phyloP scores from a whole-genome alignment of 345 rosid species.

The Dimocarpus longan region DNA sequence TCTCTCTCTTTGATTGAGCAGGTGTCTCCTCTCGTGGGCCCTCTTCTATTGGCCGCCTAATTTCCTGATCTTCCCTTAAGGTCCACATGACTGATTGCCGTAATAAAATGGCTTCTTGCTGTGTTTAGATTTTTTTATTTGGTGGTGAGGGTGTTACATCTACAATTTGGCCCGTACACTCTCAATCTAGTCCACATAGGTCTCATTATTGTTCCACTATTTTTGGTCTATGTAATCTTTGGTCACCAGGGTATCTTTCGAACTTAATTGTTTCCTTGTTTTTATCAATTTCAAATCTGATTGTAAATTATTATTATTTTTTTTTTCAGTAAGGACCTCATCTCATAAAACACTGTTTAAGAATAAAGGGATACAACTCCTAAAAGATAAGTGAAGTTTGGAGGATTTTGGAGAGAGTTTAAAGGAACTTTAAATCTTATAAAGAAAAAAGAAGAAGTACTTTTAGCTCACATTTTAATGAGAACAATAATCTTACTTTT shows the following conservation, averaged over 20 bases:
- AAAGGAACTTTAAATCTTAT: no score
- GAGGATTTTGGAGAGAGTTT: no score
- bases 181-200: background rate
- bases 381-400: no score
- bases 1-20: constrained; percentile 32
- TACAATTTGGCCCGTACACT: constrained; percentile 8
- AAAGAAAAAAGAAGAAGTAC: no score
- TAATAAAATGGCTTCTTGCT: constrained; percentile 23
- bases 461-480: no score
- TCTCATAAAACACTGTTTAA: no score
- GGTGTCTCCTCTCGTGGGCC: constrained; percentile 42
- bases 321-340: no score
- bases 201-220: background rate
- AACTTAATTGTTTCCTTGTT: background rate
- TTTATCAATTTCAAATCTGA: no score
- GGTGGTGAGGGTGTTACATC: constrained; percentile 31
- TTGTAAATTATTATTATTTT: no score
- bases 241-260: background rate
- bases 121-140: constrained; percentile 20
- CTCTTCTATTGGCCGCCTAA: constrained; percentile 27
- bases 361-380: no score
- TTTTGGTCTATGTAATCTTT: background rate
- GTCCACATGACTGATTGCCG: constrained; percentile 44
- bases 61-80: constrained; percentile 31
- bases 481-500: no score